phyloP scores from a whole-genome alignment of 2,329 filamentous ascomycete genomes.

The Phoma sp. region DNA sequence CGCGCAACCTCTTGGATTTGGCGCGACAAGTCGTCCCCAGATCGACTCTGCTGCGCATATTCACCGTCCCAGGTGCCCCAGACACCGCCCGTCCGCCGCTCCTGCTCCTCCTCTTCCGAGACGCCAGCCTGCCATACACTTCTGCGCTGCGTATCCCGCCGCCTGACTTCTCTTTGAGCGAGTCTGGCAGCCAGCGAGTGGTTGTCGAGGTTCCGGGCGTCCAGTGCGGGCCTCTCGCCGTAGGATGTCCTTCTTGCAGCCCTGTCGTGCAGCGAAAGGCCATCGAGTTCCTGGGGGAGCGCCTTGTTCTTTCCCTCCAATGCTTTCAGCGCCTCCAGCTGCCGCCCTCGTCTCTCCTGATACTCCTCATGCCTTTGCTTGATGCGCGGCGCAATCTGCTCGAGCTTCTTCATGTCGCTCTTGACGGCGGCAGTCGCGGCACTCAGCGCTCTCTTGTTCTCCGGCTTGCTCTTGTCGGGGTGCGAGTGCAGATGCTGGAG shows the following conservation, averaged over 20 bases:
- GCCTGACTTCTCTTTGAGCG: constrained; percentile 31
- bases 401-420: constrained; percentile 71
- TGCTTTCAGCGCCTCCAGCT: constrained; percentile 32
- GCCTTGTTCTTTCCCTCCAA: constrained; percentile 29
- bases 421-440: constrained; percentile 67
- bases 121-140: constrained; percentile 34
- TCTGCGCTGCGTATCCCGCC: constrained; percentile 39
- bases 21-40: constrained; percentile 55
- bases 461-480: constrained; percentile 72
- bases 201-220: constrained; percentile 20
- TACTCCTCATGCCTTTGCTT: constrained; percentile 68
- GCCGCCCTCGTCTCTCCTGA: constrained; percentile 32
- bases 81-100: constrained; percentile 62
- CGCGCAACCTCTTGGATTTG: constrained; percentile 60
- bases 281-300: constrained; percentile 33
- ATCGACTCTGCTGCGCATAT: constrained; percentile 56
- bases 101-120: constrained; percentile 28
- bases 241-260: constrained; percentile 29
- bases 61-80: constrained; percentile 60
- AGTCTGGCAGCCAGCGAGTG: constrained; percentile 33
- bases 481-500: constrained; percentile 76
- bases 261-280: constrained; percentile 16
- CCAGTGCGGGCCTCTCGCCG: constrained; percentile 16
- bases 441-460: constrained; percentile 60
- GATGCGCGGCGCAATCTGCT: constrained; percentile 79